Percentiles rank a stretch among this genome's conserved stretches.
Conservation (phyloP, 2,329 filamentous ascomycete species). For the Lachnellula cervina region DNA sequence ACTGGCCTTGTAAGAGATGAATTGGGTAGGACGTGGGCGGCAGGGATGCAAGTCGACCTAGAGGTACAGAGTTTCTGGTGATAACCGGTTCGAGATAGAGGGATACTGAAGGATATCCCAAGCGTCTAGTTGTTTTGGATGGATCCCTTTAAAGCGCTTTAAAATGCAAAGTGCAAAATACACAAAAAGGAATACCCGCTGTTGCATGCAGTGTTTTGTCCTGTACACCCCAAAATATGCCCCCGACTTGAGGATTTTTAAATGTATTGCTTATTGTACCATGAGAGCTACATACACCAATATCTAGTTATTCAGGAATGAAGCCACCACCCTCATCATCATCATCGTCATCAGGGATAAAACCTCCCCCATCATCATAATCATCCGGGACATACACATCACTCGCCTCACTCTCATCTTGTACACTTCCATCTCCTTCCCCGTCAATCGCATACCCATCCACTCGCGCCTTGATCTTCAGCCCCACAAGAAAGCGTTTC, state of each 20-base stretch:
- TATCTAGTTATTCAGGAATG: conserved; percentile 11
- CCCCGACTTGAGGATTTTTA: background rate
- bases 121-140: no score
- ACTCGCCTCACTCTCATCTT: conserved; percentile 58
- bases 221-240: background rate
- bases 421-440: conserved; percentile 24
- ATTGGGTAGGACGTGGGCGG: no score
- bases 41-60: no score
- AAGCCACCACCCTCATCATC: background rate
- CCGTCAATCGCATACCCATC: conserved; percentile 27
- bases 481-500: conserved; percentile 70
- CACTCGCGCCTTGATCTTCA: conserved; percentile 45
- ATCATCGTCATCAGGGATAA: conserved; percentile 12
- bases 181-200: background rate
- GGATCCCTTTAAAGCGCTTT: no score
- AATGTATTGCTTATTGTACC: background rate
- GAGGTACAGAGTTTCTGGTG: no score
- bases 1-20: no score
- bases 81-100: no score
- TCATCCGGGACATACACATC: conserved; percentile 30
- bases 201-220: background rate
- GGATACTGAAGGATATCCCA: no score
- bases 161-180: no score
- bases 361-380: background rate
- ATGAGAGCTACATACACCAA: background rate